Evolutionary conservation across 2,329 filamentous ascomycete species (phyloP), one percentile per base, ranked within the genome.

Genomic region (Aspergillus neoniger): DNA sequence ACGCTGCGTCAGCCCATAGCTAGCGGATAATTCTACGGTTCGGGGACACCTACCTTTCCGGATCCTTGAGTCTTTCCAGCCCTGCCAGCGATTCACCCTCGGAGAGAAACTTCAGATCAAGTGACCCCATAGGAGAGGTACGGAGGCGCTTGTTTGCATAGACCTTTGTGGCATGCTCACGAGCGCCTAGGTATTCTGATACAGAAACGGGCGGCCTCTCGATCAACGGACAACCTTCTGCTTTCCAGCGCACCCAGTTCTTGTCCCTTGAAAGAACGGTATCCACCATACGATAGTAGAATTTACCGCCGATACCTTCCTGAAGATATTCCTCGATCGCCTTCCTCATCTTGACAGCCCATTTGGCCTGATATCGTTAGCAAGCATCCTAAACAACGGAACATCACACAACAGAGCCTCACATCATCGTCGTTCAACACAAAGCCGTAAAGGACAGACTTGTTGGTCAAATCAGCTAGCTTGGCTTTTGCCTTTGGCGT

Each of bases 211-310:
- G 81, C 21, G 90, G 86, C 61, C 86, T 85, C 71, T 93, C 88
- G 70, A 99, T 98, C 5, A 89, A 86, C 23, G 92, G 91, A 74
- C 95, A 99, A 67, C 89, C 91, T 74, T 97, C 92, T 62, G 94
- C 89, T 79, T 99, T 99, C 95, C 95, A 99, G 64, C 92, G 89
- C 48, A 96, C 92, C 96, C 96, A 99, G 73, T 98, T 97, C 81
- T 97, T 98, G 76, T 99, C 95, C 64, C 95, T 86, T 23, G 92
- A 91, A 30, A 99, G 85, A 32, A 99, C 94, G 12, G 93, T 98
- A 74, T 98, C 94, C 32, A 99, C 92, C 86, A 98, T 96, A 41
- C 95, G 89, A 77, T 92, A 90, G 76, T 98, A 99, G 76, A 96
- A 96, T 65, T 91, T 91, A 30, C 95, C 95, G 70, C 96, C 93